Base-by-base conservation (phyloP, 768 basidiomycete species). In the Boletus edulis region DNA sequence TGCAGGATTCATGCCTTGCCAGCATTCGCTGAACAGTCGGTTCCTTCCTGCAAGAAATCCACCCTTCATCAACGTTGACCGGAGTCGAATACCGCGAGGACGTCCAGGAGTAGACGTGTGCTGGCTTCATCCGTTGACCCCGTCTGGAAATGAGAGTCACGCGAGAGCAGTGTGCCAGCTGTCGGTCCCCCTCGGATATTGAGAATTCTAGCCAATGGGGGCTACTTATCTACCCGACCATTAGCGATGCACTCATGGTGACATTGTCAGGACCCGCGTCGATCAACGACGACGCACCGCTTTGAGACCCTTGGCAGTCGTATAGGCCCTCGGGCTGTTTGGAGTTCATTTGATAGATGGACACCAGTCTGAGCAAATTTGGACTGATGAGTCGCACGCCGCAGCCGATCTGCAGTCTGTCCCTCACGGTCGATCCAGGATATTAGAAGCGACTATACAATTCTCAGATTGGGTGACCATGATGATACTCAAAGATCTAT, bases 401-500 rank as follows among this genome's bases (percentile, higher is more conserved):
- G 80, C 76, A 62, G 70, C 69, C 8, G 74, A 69, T 31, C 60
- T 52, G 60, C n/a, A n/a, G n/a, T 76, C 69, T 61, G 63, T 62
- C 27, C 73, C 72, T 64, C 71, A 65, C 20, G 70, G 68, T 35
- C 69, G 70, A 58, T 74, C 73, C 56, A 78, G 65, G 29, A 76
- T 63, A 61, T 76, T 74, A 61, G 73, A 72, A 52, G 71, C 70
- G 46, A 77, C 63, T 63, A 80, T 67, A 22, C 73, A 70, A 62
- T 78, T 80, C 65, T 78, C 69, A 65, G 72, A 68, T 14, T 45
- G 74, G 46, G 75, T 65, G 60, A 72, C 73, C 78, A 81, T 76
- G 68, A 77, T 75, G 52, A 77, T 69, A 62, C 75, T 75, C 55
- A 78, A 73, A 42, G 75, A 73, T 66, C 72, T 76, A 69, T 76